Conservation (phyloP, 495 filamentous ascomycete genomes). For the Lophiostoma macrostomum region DNA sequence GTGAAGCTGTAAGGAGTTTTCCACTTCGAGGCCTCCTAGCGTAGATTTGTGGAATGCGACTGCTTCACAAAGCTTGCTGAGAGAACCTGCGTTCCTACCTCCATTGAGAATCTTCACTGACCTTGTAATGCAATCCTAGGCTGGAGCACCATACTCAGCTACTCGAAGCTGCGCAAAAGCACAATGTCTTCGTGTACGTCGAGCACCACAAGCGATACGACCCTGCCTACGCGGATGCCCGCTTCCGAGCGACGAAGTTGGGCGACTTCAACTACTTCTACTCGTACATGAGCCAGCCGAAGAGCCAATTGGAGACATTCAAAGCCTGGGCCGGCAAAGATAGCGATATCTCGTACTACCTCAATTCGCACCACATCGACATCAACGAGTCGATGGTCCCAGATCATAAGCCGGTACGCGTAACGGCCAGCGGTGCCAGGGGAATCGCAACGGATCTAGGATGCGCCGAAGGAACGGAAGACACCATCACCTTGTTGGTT, state of each 20-base stretch:
- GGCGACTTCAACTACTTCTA: slow-evolving; percentile 99
- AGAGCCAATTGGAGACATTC: slow-evolving; percentile 87
- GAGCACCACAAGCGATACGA: slow-evolving; percentile 97
- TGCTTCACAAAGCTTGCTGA: too few species aligned
- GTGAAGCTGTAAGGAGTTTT: too few species aligned
- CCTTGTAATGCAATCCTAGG: too few species aligned
- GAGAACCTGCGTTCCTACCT: too few species aligned
- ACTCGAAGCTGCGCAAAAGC: slow-evolving; percentile 65
- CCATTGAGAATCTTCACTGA: too few species aligned
- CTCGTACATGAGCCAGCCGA: slow-evolving; percentile 94
- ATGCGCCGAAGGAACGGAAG: slow-evolving; percentile 76
- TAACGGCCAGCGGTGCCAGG: slow-evolving; percentile 71
- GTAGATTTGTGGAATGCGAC: too few species aligned
- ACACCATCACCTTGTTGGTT: slow-evolving; percentile 87
- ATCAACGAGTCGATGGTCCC: slow-evolving; percentile 87
- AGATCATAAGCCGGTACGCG: slow-evolving; percentile 71
- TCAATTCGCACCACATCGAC: slow-evolving; percentile 92
- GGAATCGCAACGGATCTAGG: slow-evolving; percentile 72
- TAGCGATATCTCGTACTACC: slow-evolving; percentile 89
- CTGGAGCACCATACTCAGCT: slow-evolving; percentile 75
- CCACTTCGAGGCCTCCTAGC: too few species aligned
- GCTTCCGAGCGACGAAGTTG: slow-evolving; percentile 64
- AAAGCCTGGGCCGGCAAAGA: slow-evolving; percentile 92
- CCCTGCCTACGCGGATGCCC: slow-evolving; percentile 84
- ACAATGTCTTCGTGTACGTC: slow-evolving; percentile 85